Percentiles rank a stretch among this genome's conserved stretches.
These are phyloP conservation scores for Nadsonia starkeyi-henricii DNA, from an alignment of 1,139 yeast species.

Conservation along the genomic window DNA sequence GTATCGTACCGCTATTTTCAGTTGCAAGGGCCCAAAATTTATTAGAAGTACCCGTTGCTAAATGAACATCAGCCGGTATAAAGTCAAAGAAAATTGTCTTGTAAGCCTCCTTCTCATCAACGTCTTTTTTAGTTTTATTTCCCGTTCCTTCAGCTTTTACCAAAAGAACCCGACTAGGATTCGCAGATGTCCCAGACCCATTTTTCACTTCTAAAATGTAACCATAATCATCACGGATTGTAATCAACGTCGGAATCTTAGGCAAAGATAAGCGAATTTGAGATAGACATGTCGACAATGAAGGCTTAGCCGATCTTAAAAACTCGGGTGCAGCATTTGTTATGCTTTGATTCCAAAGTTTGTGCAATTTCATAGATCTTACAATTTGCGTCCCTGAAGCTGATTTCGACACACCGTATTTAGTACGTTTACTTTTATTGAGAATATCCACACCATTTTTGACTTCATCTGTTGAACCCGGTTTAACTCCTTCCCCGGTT, in stretches of 20 bases:
- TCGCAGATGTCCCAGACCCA: background rate
- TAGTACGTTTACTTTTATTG: background rate
- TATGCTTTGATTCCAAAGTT: background rate
- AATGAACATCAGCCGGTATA: constrained; percentile 36
- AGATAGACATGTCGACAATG: constrained; percentile 22
- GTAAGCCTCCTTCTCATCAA: background rate
- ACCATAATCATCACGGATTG: background rate
- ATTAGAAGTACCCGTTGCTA: constrained; percentile 61
- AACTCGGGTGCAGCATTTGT: background rate
- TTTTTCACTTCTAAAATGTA: background rate
- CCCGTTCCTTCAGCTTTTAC: background rate
- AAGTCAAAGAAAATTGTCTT: constrained; percentile 31
- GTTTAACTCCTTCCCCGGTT: background rate
- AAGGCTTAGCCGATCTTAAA: background rate
- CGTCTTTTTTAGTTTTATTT: background rate
- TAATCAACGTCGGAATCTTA: constrained; percentile 31
- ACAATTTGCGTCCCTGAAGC: background rate
- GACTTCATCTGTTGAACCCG: background rate
- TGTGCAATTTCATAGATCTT: background rate
- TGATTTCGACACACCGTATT: too few relatives aligned
- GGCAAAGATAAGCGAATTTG: constrained; percentile 74
- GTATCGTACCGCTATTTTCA: constrained; percentile 48
- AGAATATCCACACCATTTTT: background rate
- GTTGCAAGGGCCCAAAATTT: constrained; percentile 57
- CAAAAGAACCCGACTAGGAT: background rate